Evolutionary conservation across 768 basidiomycete genomes (phyloP).

Genomic region (Kwoniella dendrophila): DNA sequence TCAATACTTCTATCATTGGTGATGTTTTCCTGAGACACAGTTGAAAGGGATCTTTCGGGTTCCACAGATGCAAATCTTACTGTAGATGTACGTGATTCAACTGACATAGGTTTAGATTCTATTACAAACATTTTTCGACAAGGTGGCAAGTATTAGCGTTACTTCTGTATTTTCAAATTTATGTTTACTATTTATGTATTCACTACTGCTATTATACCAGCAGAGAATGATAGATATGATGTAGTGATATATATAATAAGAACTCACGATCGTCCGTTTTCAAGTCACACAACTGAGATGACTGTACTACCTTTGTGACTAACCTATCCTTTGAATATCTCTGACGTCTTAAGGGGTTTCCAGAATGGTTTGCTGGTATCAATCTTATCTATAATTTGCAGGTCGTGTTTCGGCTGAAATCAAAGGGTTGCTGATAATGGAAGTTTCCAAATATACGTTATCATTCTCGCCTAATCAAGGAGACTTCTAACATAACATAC

Average conservation of each 20-base stretch:
- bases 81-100: background rate
- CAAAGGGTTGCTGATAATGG: no score
- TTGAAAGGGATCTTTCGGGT: background rate
- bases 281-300: no score
- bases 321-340: conserved; percentile 7
- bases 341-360: background rate
- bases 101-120: background rate
- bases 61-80: conserved; percentile 6
- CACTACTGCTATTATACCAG: background rate
- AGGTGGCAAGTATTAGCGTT: no score
- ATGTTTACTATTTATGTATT: background rate
- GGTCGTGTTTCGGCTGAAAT: background rate
- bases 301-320: conserved; percentile 3
- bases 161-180: background rate
- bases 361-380: background rate
- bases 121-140: conserved; percentile 1
- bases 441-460: no score
- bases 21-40: background rate
- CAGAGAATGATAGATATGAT: background rate
- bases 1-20: conserved; percentile 6
- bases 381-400: background rate
- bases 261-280: no score
- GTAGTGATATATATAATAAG: background rate
- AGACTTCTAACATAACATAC: no score
- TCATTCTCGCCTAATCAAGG: no score